These are phyloP conservation scores for Tulasnella sp. DNA, from an alignment of 768 basidiomycete genomes.

Conservation along the genomic window DNA sequence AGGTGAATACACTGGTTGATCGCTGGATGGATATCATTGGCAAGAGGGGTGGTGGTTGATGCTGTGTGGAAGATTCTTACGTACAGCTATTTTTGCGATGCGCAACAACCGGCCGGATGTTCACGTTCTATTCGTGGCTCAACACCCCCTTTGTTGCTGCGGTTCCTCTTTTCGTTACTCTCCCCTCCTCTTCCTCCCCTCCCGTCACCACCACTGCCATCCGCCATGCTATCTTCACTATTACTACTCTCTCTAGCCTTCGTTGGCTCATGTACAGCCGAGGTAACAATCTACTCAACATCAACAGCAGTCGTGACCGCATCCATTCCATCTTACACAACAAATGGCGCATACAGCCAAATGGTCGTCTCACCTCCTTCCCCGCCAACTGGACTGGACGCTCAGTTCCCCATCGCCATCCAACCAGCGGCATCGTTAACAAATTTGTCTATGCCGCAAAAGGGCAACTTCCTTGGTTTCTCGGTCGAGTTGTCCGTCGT, in stretches of 20 bases:
- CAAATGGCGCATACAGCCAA: slow-evolving; percentile 1
- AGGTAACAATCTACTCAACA: slow-evolving; percentile 11
- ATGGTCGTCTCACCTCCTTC: not conserved
- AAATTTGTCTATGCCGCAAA: slow-evolving; percentile 32
- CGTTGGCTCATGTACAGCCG: not conserved
- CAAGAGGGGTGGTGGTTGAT: no score
- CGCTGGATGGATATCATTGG: no score
- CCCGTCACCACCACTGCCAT: no score
- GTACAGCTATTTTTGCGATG: no score
- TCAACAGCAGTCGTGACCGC: not conserved
- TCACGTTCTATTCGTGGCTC: no score
- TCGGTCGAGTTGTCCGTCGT: slow-evolving; percentile 53
- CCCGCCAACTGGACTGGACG: not conserved
- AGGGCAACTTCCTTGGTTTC: slow-evolving; percentile 49
- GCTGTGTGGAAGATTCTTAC: no score
- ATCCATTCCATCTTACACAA: not conserved
- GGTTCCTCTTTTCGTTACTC: no score
- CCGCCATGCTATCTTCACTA: not conserved
- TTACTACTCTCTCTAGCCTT: not conserved
- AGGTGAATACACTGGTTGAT: no score
- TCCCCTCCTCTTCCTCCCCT: no score
- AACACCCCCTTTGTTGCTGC: no score
- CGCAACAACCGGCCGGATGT: no score
- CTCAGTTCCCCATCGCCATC: not conserved
- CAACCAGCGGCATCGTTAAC: slow-evolving; percentile 16